Evolutionary conservation across 345 rosid species (phyloP), one percentile per base, ranked within the genome.

Genomic region (Sonneratia alba): DNA sequence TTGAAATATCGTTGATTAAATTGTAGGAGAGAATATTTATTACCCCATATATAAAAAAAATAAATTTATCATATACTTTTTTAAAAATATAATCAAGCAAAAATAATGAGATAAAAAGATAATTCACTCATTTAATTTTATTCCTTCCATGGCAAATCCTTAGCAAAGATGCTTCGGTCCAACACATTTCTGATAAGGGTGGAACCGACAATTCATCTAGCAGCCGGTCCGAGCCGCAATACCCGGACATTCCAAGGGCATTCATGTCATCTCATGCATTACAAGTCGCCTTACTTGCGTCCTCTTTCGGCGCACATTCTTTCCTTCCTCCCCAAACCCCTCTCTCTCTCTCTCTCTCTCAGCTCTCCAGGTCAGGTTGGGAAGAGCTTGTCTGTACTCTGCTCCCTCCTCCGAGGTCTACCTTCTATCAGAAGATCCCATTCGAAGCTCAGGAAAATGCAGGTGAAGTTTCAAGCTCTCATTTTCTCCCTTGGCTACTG

Each of bases 361-460:
- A 62, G 65, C 18, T 57, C 45, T 42, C 45, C 49, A 19, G n/a
- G 36, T 61, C 34, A 12, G 63, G 72, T 55, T 24, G 66, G 43
- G n/a, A 4, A 3, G 66, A 34, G 66, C 66, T 62, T 62, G 66
- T 10, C 66, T 27, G 66, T 27, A 24, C 66, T 62, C 66, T 34
- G 66, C 6, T 34, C 27, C 67, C 12, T 0, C 40, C 14, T 51
- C 21, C 48, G 6, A 8, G 56, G 36, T 40, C 70, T 55, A 3
- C 56, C 4, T 21, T 13, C 62, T 32, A 53, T 19, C 16, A 21
- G 48, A 21, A 0, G 49, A 7, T 13, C 40, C 47, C 74, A 2
- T 1, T 37, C 67, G 36, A 7, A n/a, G 53, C 66, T 36, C 66
- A 14, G 4, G 76, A 70, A 42, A 74, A 74, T 74, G 71, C 71